A percentile compares a stretch with the other conserved stretches of the same genome.
phyloP scores from a whole-genome alignment of 768 basidiomycete species.

The Termitomyces heimii region DNA sequence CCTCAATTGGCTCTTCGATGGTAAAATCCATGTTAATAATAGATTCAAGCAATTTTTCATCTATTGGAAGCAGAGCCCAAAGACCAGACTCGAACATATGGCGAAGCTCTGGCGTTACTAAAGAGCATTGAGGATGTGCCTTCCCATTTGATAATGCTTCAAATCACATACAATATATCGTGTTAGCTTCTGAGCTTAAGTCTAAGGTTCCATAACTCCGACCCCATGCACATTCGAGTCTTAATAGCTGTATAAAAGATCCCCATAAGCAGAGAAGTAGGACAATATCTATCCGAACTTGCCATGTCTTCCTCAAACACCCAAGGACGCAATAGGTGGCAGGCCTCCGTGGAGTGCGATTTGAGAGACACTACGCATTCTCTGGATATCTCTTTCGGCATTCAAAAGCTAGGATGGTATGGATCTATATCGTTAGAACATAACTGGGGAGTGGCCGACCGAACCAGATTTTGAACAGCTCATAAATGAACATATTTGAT shows the following conservation, averaged over 20 bases:
- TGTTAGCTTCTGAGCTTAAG: neutral
- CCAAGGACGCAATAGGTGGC: neutral
- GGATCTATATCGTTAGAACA: no score
- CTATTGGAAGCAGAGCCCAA: neutral
- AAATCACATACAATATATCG: neutral
- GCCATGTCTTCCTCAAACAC: neutral
- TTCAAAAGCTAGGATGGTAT: neutral
- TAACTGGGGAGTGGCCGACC: no score
- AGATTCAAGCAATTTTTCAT: neutral
- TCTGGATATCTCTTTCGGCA: neutral
- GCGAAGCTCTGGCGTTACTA: neutral
- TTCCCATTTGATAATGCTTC: neutral
- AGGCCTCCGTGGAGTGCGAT: neutral
- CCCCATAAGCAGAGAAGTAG: neutral
- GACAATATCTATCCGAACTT: neutral
- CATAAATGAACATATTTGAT: no score
- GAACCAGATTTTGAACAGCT: no score
- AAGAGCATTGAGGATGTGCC: neutral
- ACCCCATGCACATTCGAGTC: neutral
- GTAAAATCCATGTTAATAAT: neutral
- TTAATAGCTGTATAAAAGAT: neutral
- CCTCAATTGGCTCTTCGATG: neutral
- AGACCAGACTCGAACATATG: neutral
- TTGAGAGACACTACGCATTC: neutral
- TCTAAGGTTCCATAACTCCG: neutral